Percentiles rank a stretch among this genome's conserved stretches.
phyloP scores from a whole-genome alignment of 2,329 filamentous ascomycete genomes.

The Cladosporium austrohemisphaericum region DNA sequence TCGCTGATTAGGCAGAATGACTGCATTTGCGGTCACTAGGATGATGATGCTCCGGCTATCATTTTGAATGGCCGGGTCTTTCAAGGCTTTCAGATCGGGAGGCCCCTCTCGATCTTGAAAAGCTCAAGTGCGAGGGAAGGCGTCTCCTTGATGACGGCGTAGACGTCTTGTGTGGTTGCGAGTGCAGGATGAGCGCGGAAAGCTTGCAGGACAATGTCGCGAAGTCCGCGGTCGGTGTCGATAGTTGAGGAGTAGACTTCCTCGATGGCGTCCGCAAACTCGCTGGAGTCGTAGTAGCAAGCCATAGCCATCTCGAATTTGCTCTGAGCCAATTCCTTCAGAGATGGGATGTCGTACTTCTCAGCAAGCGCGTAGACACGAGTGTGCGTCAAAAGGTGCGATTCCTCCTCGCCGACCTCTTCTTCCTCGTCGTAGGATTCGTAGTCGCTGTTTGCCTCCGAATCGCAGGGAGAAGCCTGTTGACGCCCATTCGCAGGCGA shows the following conservation, averaged over 20 bases:
- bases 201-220: conserved; percentile 46
- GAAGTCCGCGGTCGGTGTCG: conserved; percentile 47
- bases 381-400: conserved; percentile 45
- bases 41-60: neutral
- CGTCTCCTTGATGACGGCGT: conserved; percentile 41
- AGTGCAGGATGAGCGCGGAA: conserved; percentile 46
- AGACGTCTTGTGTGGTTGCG: conserved; percentile 45
- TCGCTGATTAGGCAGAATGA: too few species aligned
- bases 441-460: conserved; percentile 35
- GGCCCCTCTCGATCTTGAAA: conserved; percentile 45
- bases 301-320: conserved; percentile 47
- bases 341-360: conserved; percentile 48
- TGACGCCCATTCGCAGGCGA: conserved; percentile 20
- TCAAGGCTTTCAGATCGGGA: conserved; percentile 29
- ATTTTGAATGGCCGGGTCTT: neutral
- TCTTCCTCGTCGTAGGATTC: conserved; percentile 35
- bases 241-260: conserved; percentile 49
- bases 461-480: conserved; percentile 24
- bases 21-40: neutral
- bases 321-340: conserved; percentile 44
- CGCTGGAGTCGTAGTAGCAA: conserved; percentile 41
- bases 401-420: conserved; percentile 36
- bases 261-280: conserved; percentile 47
- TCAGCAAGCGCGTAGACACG: conserved; percentile 50
- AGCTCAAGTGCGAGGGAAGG: conserved; percentile 48